phyloP scores from a whole-genome alignment of 768 basidiomycete species.

The Hydnomerulius pinastri region DNA sequence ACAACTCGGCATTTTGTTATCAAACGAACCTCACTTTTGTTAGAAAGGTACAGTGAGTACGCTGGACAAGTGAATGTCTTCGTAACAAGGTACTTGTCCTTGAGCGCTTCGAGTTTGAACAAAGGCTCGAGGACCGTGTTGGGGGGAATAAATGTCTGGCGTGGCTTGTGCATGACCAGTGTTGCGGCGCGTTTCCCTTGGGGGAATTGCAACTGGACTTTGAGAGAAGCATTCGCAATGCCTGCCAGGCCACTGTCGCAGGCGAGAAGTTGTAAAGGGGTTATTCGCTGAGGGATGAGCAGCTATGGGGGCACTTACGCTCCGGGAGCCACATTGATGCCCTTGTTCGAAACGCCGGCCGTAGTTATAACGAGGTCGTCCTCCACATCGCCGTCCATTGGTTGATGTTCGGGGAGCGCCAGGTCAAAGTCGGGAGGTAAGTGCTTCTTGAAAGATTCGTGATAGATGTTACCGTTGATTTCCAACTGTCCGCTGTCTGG shows the following conservation, averaged over 20 bases:
- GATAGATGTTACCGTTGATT: constrained; percentile 21
- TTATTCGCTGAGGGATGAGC: neutral
- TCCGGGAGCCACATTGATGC: constrained; percentile 6
- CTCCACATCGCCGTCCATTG: constrained; percentile 6
- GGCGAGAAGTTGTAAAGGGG: neutral
- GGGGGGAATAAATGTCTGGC: constrained; percentile 20
- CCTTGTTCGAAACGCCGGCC: constrained; percentile 1
- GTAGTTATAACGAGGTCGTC: constrained; percentile 12
- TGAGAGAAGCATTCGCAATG: constrained; percentile 27
- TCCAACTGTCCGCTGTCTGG: constrained; percentile 21
- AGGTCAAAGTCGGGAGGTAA: neutral
- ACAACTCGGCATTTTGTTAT: neutral
- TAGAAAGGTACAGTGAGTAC: constrained; percentile 24
- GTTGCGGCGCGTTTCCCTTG: constrained; percentile 27
- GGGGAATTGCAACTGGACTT: constrained; percentile 29
- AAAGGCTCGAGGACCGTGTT: constrained; percentile 15
- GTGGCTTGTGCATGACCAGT: constrained; percentile 27
- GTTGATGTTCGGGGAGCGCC: constrained; percentile 1
- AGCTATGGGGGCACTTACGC: constrained; percentile 6
- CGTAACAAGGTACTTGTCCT: constrained; percentile 26
- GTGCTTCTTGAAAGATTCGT: neutral
- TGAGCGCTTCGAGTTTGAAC: constrained; percentile 1
- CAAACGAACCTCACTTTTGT: constrained; percentile 8
- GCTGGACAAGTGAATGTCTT: constrained; percentile 27
- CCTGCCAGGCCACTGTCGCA: neutral